Evolutionary conservation across 257 asterid genomes (phyloP).

Genomic region (Solanum bulbocastanum): DNA sequence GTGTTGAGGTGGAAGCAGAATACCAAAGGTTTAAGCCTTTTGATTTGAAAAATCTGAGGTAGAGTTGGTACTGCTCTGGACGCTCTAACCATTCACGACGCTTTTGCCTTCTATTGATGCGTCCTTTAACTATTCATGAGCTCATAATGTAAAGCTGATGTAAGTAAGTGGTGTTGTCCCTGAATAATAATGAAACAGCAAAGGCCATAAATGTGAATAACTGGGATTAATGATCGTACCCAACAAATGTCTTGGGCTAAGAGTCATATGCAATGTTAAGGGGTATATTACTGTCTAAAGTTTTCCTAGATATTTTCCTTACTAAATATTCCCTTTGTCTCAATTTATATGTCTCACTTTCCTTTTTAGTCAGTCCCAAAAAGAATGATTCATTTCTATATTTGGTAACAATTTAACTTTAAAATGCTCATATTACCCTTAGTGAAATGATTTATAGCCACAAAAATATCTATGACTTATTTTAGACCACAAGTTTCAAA

Average conservation of each 20-base stretch:
- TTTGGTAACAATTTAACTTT: no score
- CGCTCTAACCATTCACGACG: background rate
- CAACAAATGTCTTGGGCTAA: background rate
- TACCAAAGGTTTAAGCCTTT: background rate
- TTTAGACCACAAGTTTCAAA: no score
- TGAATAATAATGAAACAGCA: background rate
- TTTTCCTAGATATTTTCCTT: background rate
- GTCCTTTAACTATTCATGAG: background rate
- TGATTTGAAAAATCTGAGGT: background rate
- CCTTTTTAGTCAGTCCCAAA: no score
- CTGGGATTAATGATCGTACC: background rate
- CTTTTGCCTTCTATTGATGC: background rate
- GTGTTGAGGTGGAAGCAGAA: background rate
- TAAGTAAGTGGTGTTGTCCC: background rate
- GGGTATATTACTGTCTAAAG: background rate
- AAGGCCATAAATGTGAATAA: background rate
- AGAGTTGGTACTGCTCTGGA: background rate
- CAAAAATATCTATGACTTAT: no score
- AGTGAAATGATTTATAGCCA: no score
- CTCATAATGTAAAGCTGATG: background rate
- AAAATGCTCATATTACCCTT: no score
- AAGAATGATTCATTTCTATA: no score
- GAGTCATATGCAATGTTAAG: background rate
- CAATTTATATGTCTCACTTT: no score
- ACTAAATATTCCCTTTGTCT: background rate